phyloP scores from a whole-genome alignment of 2,329 filamentous ascomycete species.

The Epichloe sylvatica region DNA sequence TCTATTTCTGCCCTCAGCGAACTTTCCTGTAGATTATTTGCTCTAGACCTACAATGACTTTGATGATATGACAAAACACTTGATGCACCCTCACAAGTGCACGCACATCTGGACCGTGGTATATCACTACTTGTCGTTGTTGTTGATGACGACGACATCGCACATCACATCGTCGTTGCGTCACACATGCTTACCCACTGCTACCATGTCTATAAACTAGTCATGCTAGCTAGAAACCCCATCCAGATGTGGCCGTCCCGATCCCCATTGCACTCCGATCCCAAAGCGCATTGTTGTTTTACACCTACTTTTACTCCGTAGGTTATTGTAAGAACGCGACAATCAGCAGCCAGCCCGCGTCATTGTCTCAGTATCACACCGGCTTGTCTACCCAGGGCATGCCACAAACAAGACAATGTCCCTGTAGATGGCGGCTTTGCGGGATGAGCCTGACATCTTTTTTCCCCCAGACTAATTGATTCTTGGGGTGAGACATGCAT shows the following conservation, averaged over 20 bases:
- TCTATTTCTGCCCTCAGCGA: not conserved
- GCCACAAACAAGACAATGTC: not conserved
- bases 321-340: not conserved
- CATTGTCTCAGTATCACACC: not conserved
- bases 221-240: too few species aligned
- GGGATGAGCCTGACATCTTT: not conserved
- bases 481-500: not conserved
- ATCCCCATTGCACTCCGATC: not conserved
- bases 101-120: too few species aligned
- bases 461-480: not conserved
- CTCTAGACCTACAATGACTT: not conserved
- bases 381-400: not conserved
- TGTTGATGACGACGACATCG: too few species aligned
- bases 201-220: too few species aligned
- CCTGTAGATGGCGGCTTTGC: not conserved
- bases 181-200: too few species aligned
- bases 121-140: too few species aligned
- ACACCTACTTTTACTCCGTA: too few species aligned
- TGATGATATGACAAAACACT: not conserved
- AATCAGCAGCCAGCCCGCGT: not conserved
- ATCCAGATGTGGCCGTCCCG: too few species aligned
- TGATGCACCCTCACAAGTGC: not conserved
- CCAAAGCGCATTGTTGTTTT: not conserved
- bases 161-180: too few species aligned
- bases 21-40: too few species aligned